phyloP scores from a whole-genome alignment of 495 filamentous ascomycete species.

The Hamigera avellanea region DNA sequence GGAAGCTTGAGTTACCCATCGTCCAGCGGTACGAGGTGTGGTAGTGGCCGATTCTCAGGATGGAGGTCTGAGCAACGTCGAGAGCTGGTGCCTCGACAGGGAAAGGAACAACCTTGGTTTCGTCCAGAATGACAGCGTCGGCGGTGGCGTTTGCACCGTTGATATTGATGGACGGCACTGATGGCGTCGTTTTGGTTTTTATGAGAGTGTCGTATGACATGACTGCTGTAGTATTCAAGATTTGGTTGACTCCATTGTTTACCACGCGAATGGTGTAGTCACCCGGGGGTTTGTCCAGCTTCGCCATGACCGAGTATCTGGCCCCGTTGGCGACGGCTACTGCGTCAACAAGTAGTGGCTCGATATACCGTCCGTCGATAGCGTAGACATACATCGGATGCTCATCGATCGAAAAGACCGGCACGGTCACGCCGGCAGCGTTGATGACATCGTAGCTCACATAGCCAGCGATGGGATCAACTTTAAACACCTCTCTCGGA shows the following conservation, averaged over 20 bases:
- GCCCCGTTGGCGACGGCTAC: constrained; percentile 19
- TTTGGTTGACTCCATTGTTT: constrained; percentile 20
- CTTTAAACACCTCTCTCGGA: constrained; percentile 13
- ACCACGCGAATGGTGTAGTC: constrained; percentile 28
- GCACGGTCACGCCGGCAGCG: constrained; percentile 12
- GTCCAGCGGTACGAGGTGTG: constrained; percentile 35
- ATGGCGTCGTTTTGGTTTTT: constrained; percentile 4
- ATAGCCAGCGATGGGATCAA: constrained; percentile 14
- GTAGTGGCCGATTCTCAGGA: constrained; percentile 23
- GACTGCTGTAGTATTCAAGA: constrained; percentile 22
- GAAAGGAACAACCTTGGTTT: constrained; percentile 27
- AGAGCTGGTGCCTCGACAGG: constrained; percentile 23
- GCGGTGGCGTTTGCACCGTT: constrained; percentile 21
- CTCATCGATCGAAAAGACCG: constrained; percentile 27
- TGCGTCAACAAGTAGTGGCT: constrained; percentile 21
- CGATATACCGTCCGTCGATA: constrained; percentile 29
- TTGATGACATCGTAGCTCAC: constrained; percentile 23
- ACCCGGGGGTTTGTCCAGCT: constrained; percentile 19
- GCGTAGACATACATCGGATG: constrained; percentile 32
- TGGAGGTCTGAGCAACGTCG: constrained; percentile 26
- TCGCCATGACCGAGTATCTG: constrained; percentile 27
- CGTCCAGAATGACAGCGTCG: constrained; percentile 27
- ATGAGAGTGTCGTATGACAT: constrained; percentile 12
- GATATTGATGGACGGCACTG: constrained; percentile 29
- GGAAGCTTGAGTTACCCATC: constrained; percentile 27